Evolutionary conservation across 805 yeast species (phyloP).

Genomic region (Metahyphopichia silvanorum): DNA sequence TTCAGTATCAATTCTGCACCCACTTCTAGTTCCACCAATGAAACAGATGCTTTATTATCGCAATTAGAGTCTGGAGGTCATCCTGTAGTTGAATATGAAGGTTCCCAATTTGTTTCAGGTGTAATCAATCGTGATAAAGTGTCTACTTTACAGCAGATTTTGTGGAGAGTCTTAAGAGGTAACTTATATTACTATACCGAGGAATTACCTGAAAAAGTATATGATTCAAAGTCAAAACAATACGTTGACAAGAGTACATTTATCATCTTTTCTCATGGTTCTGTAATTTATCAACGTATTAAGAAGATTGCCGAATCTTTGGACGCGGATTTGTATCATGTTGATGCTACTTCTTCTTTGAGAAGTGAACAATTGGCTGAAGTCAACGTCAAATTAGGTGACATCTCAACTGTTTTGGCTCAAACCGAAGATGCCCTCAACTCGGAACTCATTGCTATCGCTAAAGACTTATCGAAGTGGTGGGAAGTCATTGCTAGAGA

Average conservation of each 20-base stretch:
- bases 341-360: slow-evolving; percentile 37
- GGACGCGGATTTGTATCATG: slow-evolving; percentile 73
- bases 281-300: slow-evolving; percentile 65
- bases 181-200: slow-evolving; percentile 75
- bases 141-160: slow-evolving; percentile 69
- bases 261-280: slow-evolving; percentile 90
- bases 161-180: slow-evolving; percentile 94
- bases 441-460: slow-evolving; percentile 75
- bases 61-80: slow-evolving; percentile 32
- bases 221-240: slow-evolving; percentile 56
- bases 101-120: slow-evolving; percentile 62
- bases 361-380: slow-evolving; percentile 29
- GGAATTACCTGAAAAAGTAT: slow-evolving; percentile 67
- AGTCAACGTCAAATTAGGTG: slow-evolving; percentile 25
- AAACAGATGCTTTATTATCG: slow-evolving; percentile 34
- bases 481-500: slow-evolving; percentile 61
- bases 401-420: slow-evolving; percentile 31
- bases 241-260: slow-evolving; percentile 75
- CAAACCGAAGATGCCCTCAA: slow-evolving; percentile 57
- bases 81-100: slow-evolving; percentile 15
- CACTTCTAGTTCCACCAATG: slow-evolving; percentile 15
- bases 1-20: slow-evolving; percentile 27
- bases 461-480: slow-evolving; percentile 77
- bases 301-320: slow-evolving; percentile 84
- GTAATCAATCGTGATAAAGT: slow-evolving; percentile 73